These are phyloP conservation scores for Fusarium sp. DNA, from an alignment of 2,329 filamentous ascomycete species.

Conservation along the genomic window DNA sequence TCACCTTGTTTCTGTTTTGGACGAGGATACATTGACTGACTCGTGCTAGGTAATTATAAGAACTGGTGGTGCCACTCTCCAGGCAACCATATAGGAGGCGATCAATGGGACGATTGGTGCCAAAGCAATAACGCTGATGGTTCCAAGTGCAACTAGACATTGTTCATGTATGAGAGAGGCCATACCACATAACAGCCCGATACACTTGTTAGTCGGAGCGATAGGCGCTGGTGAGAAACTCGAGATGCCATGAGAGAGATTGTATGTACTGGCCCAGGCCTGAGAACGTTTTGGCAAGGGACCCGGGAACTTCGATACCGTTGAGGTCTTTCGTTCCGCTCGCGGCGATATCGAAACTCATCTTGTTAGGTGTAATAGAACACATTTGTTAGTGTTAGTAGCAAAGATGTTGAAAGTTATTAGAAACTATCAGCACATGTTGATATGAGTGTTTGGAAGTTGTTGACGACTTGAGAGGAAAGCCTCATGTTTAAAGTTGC, in stretches of 20 bases:
- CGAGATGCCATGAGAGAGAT: neutral
- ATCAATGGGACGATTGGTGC: too few species aligned
- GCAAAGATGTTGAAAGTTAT: neutral
- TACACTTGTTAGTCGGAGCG: too few species aligned
- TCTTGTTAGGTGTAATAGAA: neutral
- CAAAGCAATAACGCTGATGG: too few species aligned
- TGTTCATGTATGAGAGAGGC: too few species aligned
- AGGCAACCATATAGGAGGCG: too few species aligned
- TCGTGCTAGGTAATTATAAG: too few species aligned
- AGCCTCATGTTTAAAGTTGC: neutral
- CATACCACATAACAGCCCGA: too few species aligned
- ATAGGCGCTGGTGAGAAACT: neutral
- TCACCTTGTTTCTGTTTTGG: too few species aligned
- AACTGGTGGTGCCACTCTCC: too few species aligned
- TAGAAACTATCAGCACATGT: neutral
- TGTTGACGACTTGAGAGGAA: neutral
- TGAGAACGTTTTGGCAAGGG: neutral
- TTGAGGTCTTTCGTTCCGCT: neutral
- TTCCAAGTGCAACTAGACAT: too few species aligned
- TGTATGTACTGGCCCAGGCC: neutral
- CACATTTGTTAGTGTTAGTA: neutral
- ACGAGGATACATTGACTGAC: too few species aligned
- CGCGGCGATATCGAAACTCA: neutral
- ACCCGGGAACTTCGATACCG: neutral
- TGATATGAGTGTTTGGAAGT: neutral